Base-by-base conservation (phyloP, 1,284 basidiomycete genomes). In the Filobasidium uniguttulatum region DNA sequence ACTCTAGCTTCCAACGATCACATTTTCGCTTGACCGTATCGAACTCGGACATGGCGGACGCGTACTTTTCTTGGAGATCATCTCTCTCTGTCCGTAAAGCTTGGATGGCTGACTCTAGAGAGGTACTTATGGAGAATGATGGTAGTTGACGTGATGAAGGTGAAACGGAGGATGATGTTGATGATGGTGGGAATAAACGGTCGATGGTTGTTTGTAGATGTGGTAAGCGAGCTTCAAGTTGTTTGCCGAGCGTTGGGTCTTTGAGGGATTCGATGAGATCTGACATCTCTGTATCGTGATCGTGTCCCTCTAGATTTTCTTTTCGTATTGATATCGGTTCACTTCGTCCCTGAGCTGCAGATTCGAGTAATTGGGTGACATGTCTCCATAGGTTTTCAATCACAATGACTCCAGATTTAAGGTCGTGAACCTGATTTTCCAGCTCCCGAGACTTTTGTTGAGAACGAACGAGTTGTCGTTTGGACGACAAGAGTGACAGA, bases 381-480 rank as follows among this genome's bases (percentile, higher is more conserved):
- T 43, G 25, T 28, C 26, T 20, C 40, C 40, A 43, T 26, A 43
- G n/a, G 10, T 15, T 3, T 20, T 43, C 40, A n/a, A 43, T 19
- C 12, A 43, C 40, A 15, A 43, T 43, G 9, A 29, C 40, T 9
- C 40, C 26, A 19, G 9, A 28, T 20, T 43, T 23, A 2, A 43
- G 14, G n/a, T 26, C 26, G 14, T 29, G 15, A 14, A 43, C 9
- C 15, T 43, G 25, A 14, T 43, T 15, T 20, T 43, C 40, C 40
- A 43, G 23, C 14, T 43, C 25, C 26, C 29, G 26, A 19, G 29
- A 23, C 26, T 20, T 26, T 19, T 29, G 15, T 29, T 43, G 40
- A 3, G 38, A 29, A 14, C 50, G 50, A 22, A 47, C 33, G 5
- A 36, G 36, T 7, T 35, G 31, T 5, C 50, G 50, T 47, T 47